Conservation (phyloP, 1,284 basidiomycete genomes). For the Naganishia cerealis region DNA sequence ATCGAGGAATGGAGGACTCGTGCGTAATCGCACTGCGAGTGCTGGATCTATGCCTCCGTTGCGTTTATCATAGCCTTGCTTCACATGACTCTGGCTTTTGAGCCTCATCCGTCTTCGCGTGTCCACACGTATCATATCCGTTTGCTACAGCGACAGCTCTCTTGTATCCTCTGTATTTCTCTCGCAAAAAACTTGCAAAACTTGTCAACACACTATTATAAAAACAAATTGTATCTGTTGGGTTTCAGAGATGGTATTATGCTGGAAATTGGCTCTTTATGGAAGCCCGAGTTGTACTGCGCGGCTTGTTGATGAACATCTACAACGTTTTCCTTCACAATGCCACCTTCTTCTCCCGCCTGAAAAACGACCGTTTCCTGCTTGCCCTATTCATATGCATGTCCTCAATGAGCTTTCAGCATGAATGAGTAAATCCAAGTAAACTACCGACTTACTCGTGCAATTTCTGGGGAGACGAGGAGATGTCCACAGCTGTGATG, state of each 20-base stretch:
- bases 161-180: conserved; percentile 6
- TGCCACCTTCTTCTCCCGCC: conserved; percentile 8
- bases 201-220: neutral
- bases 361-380: conserved; percentile 18
- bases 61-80: conserved; percentile 5
- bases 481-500: neutral
- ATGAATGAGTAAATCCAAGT: neutral
- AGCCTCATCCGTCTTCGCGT: neutral
- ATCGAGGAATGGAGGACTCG: conserved; percentile 19
- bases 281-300: neutral
- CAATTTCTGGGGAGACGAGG: neutral
- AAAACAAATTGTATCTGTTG: conserved; percentile 9
- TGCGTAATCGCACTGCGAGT: conserved; percentile 30
- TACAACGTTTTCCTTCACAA: neutral
- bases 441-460: neutral
- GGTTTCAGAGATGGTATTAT: conserved; percentile 1
- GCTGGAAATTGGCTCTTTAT: neutral
- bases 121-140: neutral
- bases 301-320: neutral
- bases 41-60: conserved; percentile 29
- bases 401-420: neutral
- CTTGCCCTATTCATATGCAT: neutral
- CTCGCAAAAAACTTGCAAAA: neutral
- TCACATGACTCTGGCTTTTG: neutral
- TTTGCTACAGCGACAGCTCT: no score